A percentile compares a stretch with the other conserved stretches of the same genome.
Conservation (phyloP, 768 basidiomycete species). For the Leucosporidium yakuticum region DNA sequence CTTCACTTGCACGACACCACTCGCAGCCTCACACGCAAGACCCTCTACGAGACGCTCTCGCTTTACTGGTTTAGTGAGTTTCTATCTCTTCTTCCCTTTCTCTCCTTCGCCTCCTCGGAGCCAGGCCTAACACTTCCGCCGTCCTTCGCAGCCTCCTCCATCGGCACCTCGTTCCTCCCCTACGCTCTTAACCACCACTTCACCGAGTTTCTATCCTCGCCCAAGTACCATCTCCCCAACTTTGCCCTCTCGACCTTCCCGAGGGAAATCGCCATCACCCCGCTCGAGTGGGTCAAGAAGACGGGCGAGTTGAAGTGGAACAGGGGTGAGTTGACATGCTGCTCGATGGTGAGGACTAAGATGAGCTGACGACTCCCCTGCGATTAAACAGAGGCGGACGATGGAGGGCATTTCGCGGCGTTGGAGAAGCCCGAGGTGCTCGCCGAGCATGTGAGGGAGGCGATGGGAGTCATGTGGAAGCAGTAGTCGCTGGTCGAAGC, state of each 20-base stretch:
- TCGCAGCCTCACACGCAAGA: constrained; percentile 3
- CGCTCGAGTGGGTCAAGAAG: background rate
- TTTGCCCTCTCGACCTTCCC: constrained; percentile 18
- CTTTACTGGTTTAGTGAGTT: constrained; percentile 29
- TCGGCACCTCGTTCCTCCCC: constrained; percentile 26
- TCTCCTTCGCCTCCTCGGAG: background rate
- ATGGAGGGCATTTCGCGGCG: constrained; percentile 28
- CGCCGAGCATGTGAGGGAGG: constrained; percentile 17
- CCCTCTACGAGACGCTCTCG: constrained; percentile 8
- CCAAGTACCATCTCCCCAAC: constrained; percentile 14
- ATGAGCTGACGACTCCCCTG: background rate
- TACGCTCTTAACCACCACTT: constrained; percentile 29
- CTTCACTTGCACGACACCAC: background rate
- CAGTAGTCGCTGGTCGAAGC: too few species aligned
- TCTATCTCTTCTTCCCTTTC: too few species aligned
- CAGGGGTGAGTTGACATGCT: background rate
- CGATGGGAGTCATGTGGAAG: constrained; percentile 2
- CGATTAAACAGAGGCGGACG: constrained; percentile 5
- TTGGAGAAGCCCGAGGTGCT: constrained; percentile 24
- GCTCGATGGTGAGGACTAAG: background rate
- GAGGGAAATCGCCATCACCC: constrained; percentile 14
- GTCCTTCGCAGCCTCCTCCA: constrained; percentile 2
- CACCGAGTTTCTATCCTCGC: constrained; percentile 11
- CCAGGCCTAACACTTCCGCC: background rate
- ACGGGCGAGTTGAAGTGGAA: constrained; percentile 13